Base-by-base conservation (phyloP, 2,329 filamentous ascomycete species). In the Phyllosticta ampelicida region DNA sequence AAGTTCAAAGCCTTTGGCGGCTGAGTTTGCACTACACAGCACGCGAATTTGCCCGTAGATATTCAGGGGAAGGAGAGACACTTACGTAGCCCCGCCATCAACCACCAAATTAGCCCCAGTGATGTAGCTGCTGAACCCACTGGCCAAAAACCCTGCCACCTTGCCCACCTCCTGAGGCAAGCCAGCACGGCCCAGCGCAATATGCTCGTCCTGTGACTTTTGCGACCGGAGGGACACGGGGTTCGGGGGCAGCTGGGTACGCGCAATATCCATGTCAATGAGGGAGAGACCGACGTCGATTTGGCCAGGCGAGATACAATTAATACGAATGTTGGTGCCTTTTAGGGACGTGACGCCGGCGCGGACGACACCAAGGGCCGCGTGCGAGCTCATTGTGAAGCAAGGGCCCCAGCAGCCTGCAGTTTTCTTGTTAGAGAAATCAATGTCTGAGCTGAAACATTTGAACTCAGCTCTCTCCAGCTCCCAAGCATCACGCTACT, bases 21-120 rank as follows among this genome's bases (percentile, higher is more conserved):
- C 3, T 8, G 23, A 26, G 23, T 8, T 26, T 26, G 23, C 23
- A 30, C n/a, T n/a, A n/a, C 20, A 13, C 26, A 4, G 28, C 13
- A 21, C 18, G 9, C 48, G 16, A 28, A 21, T 1, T 30, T 3
- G 8, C 9, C 11, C 9, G 9, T 26, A 28, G 18, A 50, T 9
- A 3, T 11, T 16, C 9, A 49, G 18, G 52, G 21, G 9, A 2
- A 55, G 29, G 13, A 10, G 13, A 10, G 9, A 23, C 3, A 62
- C 62, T 53, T 55, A 63, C 62, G 61, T 62, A 29, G 80, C 78
- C 8, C 82, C 83, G 3, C 81, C 83, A 70, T 85, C 82, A 13
- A 85, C 81, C 13, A 84, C 77, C 64, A 85, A 68, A 65, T 85
- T 85, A 1, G 80, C 75, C 1, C 83, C 83, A 0, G 80, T 85